A percentile compares a stretch with the other conserved stretches of the same genome.
Conservation (phyloP, 2,329 filamentous ascomycete genomes). For the Penicillium thymicola region DNA sequence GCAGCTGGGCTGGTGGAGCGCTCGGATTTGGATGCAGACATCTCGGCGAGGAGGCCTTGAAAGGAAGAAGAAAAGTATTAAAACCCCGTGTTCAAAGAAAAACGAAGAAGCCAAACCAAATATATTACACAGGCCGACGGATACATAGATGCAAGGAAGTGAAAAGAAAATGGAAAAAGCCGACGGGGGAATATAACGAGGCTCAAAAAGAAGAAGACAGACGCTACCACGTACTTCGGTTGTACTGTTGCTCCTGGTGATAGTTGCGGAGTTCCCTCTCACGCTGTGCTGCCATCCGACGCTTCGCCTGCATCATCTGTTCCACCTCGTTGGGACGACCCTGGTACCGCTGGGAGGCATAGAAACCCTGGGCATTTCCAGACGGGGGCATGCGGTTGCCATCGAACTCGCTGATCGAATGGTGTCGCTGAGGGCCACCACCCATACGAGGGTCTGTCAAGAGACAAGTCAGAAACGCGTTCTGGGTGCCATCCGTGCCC, state of each 20-base stretch:
- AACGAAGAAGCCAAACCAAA: constrained; percentile 28
- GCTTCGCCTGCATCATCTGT: constrained; percentile 98
- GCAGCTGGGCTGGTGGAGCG: constrained; percentile 78
- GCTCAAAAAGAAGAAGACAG: constrained; percentile 31
- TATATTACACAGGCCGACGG: constrained; percentile 44
- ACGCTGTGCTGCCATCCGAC: constrained; percentile 97
- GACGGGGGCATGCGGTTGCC: constrained; percentile 68
- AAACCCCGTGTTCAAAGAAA: constrained; percentile 39
- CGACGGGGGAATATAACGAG: constrained; percentile 35
- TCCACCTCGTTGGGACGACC: constrained; percentile 86
- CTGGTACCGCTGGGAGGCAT: constrained; percentile 89
- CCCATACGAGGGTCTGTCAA: constrained; percentile 67
- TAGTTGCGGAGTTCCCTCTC: constrained; percentile 99
- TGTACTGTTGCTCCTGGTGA: constrained; percentile 99
- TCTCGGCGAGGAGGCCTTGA: constrained; percentile 64
- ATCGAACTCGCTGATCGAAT: constrained; percentile 82
- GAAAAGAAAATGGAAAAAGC: background rate
- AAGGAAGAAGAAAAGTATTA: constrained; percentile 39
- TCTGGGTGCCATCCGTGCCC: constrained; percentile 23
- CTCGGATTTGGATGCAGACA: constrained; percentile 74
- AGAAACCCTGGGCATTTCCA: constrained; percentile 87
- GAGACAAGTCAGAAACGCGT: constrained; percentile 25
- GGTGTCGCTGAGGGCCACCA: constrained; percentile 67
- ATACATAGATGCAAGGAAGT: constrained; percentile 42
- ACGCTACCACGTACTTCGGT: constrained; percentile 73